Evolutionary conservation across 768 basidiomycete genomes (phyloP).

Genomic region (Leccinum arenicola): DNA sequence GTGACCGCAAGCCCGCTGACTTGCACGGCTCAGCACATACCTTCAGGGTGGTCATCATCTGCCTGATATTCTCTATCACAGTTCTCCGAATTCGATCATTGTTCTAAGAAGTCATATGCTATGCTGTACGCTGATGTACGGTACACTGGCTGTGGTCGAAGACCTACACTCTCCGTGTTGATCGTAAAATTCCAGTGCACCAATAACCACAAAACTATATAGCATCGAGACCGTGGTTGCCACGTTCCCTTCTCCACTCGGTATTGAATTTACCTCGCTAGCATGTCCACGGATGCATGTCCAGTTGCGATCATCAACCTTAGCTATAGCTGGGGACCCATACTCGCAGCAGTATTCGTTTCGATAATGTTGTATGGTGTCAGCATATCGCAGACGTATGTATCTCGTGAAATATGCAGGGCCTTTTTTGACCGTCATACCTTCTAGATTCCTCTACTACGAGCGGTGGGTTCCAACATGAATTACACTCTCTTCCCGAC

Average conservation of each 20-base stretch:
- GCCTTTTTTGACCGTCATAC: background rate
- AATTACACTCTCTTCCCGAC: background rate
- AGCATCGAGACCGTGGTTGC: background rate
- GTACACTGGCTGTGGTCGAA: background rate
- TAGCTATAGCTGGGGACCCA: conserved; percentile 23
- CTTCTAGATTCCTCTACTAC: conserved; percentile 24
- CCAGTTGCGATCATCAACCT: conserved; percentile 4
- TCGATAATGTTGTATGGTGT: conserved; percentile 24
- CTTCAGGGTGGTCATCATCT: background rate
- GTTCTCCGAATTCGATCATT: background rate
- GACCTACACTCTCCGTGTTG: conserved; percentile 1
- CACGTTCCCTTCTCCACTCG: background rate
- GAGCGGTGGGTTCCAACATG: conserved; percentile 17
- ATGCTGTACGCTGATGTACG: background rate
- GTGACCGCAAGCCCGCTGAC: background rate
- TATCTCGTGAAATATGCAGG: background rate
- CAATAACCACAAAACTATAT: conserved; percentile 13
- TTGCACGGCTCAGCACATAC: background rate
- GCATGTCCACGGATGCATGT: conserved; percentile 12
- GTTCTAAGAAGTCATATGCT: background rate
- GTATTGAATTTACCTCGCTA: background rate
- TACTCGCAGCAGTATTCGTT: conserved; percentile 18
- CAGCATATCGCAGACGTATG: conserved; percentile 26
- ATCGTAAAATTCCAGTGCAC: conserved; percentile 5
- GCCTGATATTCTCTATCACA: background rate